phyloP scores from a whole-genome alignment of 306 rosid species.

The Purshia tridentata region DNA sequence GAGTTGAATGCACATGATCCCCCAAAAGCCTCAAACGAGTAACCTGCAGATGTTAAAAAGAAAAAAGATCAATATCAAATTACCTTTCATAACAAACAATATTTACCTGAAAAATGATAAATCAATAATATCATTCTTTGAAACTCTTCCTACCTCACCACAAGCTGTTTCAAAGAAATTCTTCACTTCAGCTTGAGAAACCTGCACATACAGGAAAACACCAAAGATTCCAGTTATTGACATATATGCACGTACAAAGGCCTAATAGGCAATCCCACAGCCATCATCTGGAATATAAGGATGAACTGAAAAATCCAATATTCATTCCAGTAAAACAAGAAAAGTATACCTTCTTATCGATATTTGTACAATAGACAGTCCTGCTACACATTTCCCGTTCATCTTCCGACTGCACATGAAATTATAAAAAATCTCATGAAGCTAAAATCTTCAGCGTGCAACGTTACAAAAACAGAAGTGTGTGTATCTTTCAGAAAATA shows the following conservation, averaged over 20 bases:
- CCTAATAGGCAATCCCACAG: conserved; percentile 1
- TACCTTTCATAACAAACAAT: neutral
- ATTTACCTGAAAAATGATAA: neutral
- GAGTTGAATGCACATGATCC: conserved; percentile 93
- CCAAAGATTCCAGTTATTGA: conserved; percentile 15
- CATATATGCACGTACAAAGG: conserved; percentile 1
- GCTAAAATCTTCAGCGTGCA: conserved; percentile 7
- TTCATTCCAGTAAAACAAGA: neutral
- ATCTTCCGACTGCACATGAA: conserved; percentile 74
- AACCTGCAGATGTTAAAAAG: conserved; percentile 48
- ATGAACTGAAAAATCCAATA: conserved; percentile 2
- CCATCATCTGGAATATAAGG: neutral
- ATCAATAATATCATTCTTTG: conserved; percentile 1
- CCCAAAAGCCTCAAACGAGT: conserved; percentile 97
- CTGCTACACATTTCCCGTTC: conserved; percentile 97
- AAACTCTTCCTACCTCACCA: conserved; percentile 67
- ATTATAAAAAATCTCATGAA: conserved; percentile 21
- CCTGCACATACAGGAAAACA: conserved; percentile 39
- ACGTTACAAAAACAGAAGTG: neutral
- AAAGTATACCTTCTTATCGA: conserved; percentile 75
- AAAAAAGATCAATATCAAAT: neutral
- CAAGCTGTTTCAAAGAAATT: conserved; percentile 87
- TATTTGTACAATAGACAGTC: conserved; percentile 96
- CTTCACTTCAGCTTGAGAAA: conserved; percentile 93
- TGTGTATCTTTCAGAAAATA: neutral